Percentiles rank a stretch among this genome's conserved stretches.
phyloP scores from a whole-genome alignment of 176 grass and related monocot species.

The bread wheat (Triticum aestivum) region IWGSC_CS_RefSeq_v2.1 NC_057801.1:255221112-255221611 shows the following conservation, averaged over 20 bases:
- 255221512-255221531: background rate
- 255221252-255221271: background rate
- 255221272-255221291: background rate
- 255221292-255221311: background rate
- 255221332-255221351: background rate
- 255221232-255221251: background rate
- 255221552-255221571: background rate
- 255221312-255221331: background rate
- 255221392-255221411: background rate
- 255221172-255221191: too few relatives aligned
- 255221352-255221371: background rate
- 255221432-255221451: background rate
- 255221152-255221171: too few relatives aligned
- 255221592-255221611: background rate
- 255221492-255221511: background rate
- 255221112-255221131: too few relatives aligned
- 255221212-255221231: too few relatives aligned
- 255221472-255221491: background rate
- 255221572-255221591: background rate
- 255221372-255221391: background rate
- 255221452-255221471: background rate
- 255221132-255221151: too few relatives aligned
- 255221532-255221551: background rate
- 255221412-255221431: background rate
- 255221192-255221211: too few relatives aligned